Evolutionary conservation across 371 early-diverging fungal genomes (phyloP), one percentile per base, ranked within the genome.

Genomic region (Rhizopus sp.): DNA sequence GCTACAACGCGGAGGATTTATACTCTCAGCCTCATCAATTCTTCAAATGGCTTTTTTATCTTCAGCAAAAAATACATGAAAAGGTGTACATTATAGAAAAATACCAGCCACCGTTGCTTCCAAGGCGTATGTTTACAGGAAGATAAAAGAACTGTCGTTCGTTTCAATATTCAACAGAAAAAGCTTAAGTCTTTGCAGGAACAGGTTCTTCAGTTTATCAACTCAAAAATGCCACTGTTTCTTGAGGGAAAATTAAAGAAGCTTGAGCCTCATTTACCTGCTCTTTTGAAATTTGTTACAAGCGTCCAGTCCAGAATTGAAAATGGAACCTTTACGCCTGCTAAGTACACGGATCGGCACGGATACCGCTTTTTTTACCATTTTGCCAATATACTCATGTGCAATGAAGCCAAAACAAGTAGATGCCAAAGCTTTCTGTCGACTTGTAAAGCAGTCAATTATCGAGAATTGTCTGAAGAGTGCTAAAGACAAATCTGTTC

Each of bases 41-140:
- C 32, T 49, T 49, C 32, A 31, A 49, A 49, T 49, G 32, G 31
- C 50, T 49, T 49, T 29, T 33, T 10, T 49, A 31, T 31, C 30
- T 49, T 49, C 50, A 17, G 32, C n/a, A 33, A 33, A 31, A 49
- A 49, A n/a, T n/a, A n/a, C n/a, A n/a, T n/a, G n/a, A n/a, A n/a
- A n/a, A n/a, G n/a, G n/a, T n/a, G n/a, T n/a, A n/a, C n/a, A 37
- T 37, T 37, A 37, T 37, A 30, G 17, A 30, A 17, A 47, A 47
- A 30, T 23, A 15, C 8, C 30, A 8, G 47, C 17, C 9, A 47
- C 47, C 17, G 16, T 47, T 47, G 47, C 30, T 29, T 47, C 47
- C 31, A 47, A 47, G 30, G 2, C 30, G 7, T 47, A 47, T 13
- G 13, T 47, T 30, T 30, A 47, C 29, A 16, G 47, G 17, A 47